Evolutionary conservation across 1,284 basidiomycete species (phyloP), one percentile per base, ranked within the genome.

Genomic region (Cutaneotrichosporon arboriforme): DNA sequence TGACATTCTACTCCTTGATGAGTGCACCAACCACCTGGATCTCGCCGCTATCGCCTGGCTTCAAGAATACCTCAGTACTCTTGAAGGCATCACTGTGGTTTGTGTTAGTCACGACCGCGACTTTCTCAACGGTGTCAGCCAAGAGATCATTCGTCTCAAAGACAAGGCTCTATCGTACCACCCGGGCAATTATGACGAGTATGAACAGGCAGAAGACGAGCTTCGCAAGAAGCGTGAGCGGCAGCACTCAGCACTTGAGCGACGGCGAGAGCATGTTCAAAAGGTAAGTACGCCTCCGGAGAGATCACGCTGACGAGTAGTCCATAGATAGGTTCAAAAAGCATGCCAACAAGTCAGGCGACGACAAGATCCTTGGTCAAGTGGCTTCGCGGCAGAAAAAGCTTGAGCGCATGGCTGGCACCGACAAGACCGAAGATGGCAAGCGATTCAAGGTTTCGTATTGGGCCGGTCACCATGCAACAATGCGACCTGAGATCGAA

Each of bases 51-150:
- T 76, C 2, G 68, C 78, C 18, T 79, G 76, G 70, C 75, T 80
- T 3, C 80, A 87, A 63, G 70, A 77, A 2, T 83, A 83, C 61
- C 77, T 88, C 20, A 61, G 46, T 1, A 56, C 76, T 1, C 68
- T 72, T 15, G 70, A 77, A 21, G 51, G 67, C 73, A 40, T 70
- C 69, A 26, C 84, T 0, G 73, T 87, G 10, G 78, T 88, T 23
- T 74, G 78, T 50, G 75, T 84, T 21, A 83, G 85, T 0, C 87
- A 88, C 68, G 86, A 88, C 64, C 82, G 83, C 44, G 81, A 81
- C 26, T 88, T 89, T 64, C 74, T 85, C 18, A 81, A 86, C 62
- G 74, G 77, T 20, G 78, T 86, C 40, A 80, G 81, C 0, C 80
- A 86, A n/a, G 83, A 87, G 64, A 81, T 83, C 0, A 81, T 88